Evolutionary conservation across 2,329 filamentous ascomycete genomes (phyloP).

Genomic region (Penicillium sp.): DNA sequence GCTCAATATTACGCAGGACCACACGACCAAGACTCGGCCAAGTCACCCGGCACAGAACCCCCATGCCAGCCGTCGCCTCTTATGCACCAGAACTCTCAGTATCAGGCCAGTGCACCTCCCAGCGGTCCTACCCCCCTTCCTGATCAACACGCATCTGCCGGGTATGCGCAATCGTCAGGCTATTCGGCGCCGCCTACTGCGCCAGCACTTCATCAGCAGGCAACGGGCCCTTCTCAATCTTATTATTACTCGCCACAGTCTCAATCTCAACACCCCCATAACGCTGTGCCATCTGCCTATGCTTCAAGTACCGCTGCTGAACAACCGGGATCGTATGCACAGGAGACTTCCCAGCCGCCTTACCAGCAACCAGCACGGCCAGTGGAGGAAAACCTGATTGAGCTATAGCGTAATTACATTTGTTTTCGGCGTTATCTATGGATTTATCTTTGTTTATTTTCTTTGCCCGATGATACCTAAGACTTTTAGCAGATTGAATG

Average conservation of each 20-base stretch:
- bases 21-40: conserved; percentile 10
- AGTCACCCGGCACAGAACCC: conserved; percentile 13
- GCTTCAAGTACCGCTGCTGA: conserved; percentile 15
- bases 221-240: conserved; percentile 18
- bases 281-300: conserved; percentile 15
- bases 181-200: conserved; percentile 16
- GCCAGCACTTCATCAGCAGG: conserved; percentile 13
- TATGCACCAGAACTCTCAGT: conserved; percentile 22
- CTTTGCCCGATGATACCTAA: conserved; percentile 24
- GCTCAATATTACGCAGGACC: conserved; percentile 19
- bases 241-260: conserved; percentile 18
- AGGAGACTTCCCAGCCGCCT: conserved; percentile 15
- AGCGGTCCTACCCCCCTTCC: conserved; percentile 9
- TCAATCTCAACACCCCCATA: conserved; percentile 13
- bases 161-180: conserved; percentile 16
- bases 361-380: conserved; percentile 19
- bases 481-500: conserved; percentile 13
- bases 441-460: conserved; percentile 3
- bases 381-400: conserved; percentile 27
- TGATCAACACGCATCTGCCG: conserved; percentile 14
- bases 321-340: conserved; percentile 21
- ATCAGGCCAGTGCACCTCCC: conserved; percentile 18
- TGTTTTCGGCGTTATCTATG: conserved; percentile 2
- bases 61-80: conserved; percentile 21
- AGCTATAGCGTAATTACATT: conserved; percentile 20